phyloP scores from a whole-genome alignment of 495 filamentous ascomycete species.

The Aspergillus asperescens region DNA sequence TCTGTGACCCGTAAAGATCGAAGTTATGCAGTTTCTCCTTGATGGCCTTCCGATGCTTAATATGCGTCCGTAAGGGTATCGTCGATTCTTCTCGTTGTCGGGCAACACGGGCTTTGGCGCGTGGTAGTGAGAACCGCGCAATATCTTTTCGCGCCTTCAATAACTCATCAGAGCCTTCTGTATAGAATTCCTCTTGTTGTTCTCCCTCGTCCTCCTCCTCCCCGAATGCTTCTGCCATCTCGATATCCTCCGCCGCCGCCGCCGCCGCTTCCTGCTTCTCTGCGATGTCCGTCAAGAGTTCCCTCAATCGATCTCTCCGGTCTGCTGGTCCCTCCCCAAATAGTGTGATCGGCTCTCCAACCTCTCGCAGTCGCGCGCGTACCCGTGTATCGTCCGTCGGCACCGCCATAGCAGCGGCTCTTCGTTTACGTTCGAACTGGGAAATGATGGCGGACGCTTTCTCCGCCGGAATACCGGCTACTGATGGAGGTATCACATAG shows the following conservation, averaged over 20 bases:
- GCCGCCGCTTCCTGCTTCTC: constrained; percentile 57
- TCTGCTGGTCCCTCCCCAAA: constrained; percentile 91
- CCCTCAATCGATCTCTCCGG: constrained; percentile 78
- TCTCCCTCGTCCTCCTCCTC: constrained; percentile 57
- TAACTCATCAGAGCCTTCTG: constrained; percentile 67
- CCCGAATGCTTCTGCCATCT: constrained; percentile 51
- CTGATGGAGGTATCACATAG: constrained; percentile 68
- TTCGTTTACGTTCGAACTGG: constrained; percentile 84
- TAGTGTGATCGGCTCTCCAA: constrained; percentile 87
- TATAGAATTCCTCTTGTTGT: constrained; percentile 95
- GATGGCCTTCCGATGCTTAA: constrained; percentile 81
- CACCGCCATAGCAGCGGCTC: constrained; percentile 86
- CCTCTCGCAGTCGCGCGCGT: constrained; percentile 68
- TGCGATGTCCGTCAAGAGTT: constrained; percentile 68
- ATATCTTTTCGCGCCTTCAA: constrained; percentile 75
- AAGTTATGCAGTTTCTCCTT: constrained; percentile 79
- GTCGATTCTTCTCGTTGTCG: constrained; percentile 72
- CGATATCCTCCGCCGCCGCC: constrained; percentile 56
- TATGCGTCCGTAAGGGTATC: constrained; percentile 80
- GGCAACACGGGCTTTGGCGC: constrained; percentile 69
- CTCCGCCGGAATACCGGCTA: constrained; percentile 75
- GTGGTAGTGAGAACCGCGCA: constrained; percentile 77
- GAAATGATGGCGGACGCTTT: constrained; percentile 82
- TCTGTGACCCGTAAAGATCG: constrained; percentile 87
- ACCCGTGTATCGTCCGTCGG: constrained; percentile 92